Evolutionary conservation across 1,139 yeast genomes (phyloP).

Genomic region (Saccharomycopsis hybrid): DNA sequence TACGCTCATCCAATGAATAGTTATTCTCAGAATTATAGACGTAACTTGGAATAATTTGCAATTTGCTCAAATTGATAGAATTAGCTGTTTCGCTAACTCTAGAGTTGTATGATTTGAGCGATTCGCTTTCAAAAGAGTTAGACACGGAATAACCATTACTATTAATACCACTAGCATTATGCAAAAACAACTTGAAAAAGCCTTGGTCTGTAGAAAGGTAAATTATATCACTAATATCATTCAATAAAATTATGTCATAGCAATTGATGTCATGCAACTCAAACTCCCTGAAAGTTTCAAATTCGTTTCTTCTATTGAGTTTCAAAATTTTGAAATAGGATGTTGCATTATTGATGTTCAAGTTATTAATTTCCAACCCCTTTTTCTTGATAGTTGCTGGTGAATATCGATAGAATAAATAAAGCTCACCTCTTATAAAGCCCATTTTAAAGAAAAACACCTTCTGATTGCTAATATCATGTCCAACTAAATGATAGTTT

Average conservation of each 20-base stretch:
- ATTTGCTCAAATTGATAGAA: conserved; percentile 3
- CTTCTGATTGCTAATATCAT: conserved; percentile 18
- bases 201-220: conserved; percentile 18
- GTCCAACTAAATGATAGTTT: conserved; percentile 20
- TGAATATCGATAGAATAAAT: conserved; percentile 16
- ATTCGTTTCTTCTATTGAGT: conserved; percentile 13
- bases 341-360: conserved; percentile 5
- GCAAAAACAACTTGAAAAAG: conserved; percentile 13
- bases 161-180: background rate
- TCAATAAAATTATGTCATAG: conserved; percentile 15
- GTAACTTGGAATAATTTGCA: conserved; percentile 18
- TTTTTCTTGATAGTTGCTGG: conserved; percentile 20
- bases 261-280: conserved; percentile 17
- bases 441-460: conserved; percentile 19
- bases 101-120: background rate
- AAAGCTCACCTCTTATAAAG: conserved; percentile 14
- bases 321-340: conserved; percentile 16
- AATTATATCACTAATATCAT: conserved; percentile 15
- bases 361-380: conserved; percentile 17
- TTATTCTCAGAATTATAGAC: conserved; percentile 12
- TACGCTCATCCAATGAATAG: conserved; percentile 17
- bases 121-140: background rate
- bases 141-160: background rate
- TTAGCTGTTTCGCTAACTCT: background rate
- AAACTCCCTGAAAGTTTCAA: conserved; percentile 15